Conservation (phyloP, 163 green algal genomes). For the Coccomyxa subellipsoidea region DNA sequence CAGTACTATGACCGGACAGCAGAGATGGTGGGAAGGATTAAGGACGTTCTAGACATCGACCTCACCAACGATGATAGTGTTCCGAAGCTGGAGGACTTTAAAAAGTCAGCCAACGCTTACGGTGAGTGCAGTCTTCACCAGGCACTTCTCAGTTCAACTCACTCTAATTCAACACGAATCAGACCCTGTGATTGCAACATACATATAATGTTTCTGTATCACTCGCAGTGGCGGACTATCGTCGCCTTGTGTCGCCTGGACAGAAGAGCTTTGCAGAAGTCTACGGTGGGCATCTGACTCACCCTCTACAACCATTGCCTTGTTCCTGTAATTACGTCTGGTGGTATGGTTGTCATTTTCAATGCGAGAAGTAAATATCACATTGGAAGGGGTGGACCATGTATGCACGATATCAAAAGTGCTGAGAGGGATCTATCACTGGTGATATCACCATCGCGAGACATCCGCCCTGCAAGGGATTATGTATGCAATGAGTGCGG, state of each 20-base stretch:
- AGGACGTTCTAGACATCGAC: neutral
- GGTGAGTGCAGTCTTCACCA: neutral
- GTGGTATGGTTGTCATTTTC: neutral
- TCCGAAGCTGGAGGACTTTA: neutral
- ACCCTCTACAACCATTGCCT: neutral
- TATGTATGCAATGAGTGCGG: no score
- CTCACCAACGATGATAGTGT: neutral
- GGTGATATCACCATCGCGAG: no score
- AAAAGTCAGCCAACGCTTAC: neutral
- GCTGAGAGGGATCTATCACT: no score
- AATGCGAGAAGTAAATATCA: neutral
- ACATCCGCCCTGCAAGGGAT: neutral
- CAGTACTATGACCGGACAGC: neutral
- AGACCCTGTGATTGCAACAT: no score
- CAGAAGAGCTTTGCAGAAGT: slow-evolving; percentile 4
- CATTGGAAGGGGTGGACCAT: no score
- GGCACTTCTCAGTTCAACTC: neutral
- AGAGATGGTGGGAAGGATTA: neutral
- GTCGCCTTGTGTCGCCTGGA: neutral
- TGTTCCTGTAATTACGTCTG: neutral
- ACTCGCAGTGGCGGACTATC: neutral
- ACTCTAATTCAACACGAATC: neutral
- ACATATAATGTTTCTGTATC: no score
- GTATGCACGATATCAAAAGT: no score
- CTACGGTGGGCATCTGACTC: neutral